A percentile compares a stretch with the other conserved stretches of the same genome.
Evolutionary conservation across 768 basidiomycete genomes (phyloP).

Genomic region (Kondoa malvinella): DNA sequence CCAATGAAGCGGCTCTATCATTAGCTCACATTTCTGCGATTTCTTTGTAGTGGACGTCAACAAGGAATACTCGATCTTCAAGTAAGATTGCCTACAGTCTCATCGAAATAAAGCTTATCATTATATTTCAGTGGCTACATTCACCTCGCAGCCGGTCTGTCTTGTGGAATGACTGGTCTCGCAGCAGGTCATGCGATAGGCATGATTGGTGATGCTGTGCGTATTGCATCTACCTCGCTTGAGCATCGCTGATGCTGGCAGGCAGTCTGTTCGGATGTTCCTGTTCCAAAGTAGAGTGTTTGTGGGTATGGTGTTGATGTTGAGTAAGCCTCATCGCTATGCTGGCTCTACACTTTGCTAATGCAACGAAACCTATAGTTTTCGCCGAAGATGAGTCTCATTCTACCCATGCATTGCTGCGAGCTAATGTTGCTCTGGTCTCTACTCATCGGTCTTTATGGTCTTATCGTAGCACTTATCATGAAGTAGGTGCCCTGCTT

Average conservation of each 20-base stretch:
- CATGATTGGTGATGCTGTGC: conserved; percentile 75
- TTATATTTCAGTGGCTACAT: conserved; percentile 59
- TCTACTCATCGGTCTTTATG: conserved; percentile 78
- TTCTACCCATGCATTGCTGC: background rate
- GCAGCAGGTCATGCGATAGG: conserved; percentile 93
- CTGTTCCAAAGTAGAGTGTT: conserved; percentile 79
- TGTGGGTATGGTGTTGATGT: conserved; percentile 88
- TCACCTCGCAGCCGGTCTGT: conserved; percentile 78
- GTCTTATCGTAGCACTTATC: conserved; percentile 36
- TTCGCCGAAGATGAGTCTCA: background rate
- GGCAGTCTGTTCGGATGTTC: conserved; percentile 74
- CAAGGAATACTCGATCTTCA: conserved; percentile 21
- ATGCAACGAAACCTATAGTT: background rate
- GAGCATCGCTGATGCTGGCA: background rate
- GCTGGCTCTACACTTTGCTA: background rate
- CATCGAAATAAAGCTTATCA: conserved; percentile 36
- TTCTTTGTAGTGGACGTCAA: conserved; percentile 16
- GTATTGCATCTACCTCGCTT: conserved; percentile 28
- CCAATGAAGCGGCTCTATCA: too few relatives aligned
- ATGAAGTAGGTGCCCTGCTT: background rate
- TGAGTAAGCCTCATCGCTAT: conserved; percentile 34
- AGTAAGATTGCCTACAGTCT: conserved; percentile 6
- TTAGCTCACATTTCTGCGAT: background rate
- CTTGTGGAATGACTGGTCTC: conserved; percentile 77
- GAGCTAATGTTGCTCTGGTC: conserved; percentile 40